These are phyloP conservation scores for Aspergillus baeticus DNA, from an alignment of 495 filamentous ascomycete species.

Conservation along the genomic window DNA sequence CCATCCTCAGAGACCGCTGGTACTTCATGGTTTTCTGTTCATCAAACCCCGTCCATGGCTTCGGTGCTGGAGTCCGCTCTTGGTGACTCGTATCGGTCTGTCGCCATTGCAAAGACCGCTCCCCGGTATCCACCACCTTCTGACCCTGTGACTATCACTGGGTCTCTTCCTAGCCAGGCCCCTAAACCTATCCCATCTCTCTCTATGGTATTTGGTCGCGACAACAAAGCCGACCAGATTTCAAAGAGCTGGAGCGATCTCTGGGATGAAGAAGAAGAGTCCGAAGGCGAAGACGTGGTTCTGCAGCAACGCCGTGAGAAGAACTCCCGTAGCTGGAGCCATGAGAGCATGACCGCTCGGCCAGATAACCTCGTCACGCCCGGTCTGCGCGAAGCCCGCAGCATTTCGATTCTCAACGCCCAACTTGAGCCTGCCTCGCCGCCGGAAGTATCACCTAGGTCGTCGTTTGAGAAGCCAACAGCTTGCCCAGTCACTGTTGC, in stretches of 20 bases:
- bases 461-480: constrained; percentile 42
- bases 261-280: constrained; percentile 91
- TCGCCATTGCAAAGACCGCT: constrained; percentile 44
- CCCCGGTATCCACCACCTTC: constrained; percentile 42
- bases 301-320: constrained; percentile 65
- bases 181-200: constrained; percentile 64
- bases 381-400: constrained; percentile 44
- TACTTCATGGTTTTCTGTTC: constrained; percentile 70
- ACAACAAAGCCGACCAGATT: constrained; percentile 64
- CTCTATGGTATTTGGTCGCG: constrained; percentile 75
- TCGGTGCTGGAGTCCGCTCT: constrained; percentile 76
- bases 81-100: constrained; percentile 66
- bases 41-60: constrained; percentile 71
- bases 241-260: constrained; percentile 98
- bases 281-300: constrained; percentile 55
- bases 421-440: constrained; percentile 17
- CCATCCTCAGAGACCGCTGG: constrained; percentile 70
- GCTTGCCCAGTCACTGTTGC: constrained; percentile 59
- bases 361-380: constrained; percentile 19
- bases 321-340: constrained; percentile 79
- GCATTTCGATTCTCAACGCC: constrained; percentile 51
- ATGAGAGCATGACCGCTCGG: constrained; percentile 59
- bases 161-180: constrained; percentile 73
- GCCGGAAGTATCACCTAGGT: constrained; percentile 30
- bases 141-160: constrained; percentile 62